Evolutionary conservation across 2,329 filamentous ascomycete species (phyloP).

Genomic region (Talaromyces sp.): DNA sequence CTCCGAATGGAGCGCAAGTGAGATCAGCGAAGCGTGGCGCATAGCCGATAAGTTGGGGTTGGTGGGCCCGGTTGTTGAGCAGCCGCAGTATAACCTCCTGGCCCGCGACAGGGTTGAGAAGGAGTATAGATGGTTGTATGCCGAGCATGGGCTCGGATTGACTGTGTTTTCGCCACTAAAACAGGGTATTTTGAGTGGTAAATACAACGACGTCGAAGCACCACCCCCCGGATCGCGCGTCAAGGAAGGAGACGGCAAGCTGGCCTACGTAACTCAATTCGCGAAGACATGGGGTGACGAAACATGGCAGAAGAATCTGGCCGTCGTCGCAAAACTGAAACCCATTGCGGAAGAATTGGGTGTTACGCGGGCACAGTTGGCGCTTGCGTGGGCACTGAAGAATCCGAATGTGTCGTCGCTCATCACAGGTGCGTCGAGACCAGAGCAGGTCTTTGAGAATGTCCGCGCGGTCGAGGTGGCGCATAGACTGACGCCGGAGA

Average conservation of each 20-base stretch:
- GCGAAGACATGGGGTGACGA: conserved; percentile 46
- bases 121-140: conserved; percentile 60
- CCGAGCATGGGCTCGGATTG: conserved; percentile 58
- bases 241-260: conserved; percentile 53
- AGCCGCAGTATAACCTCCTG: conserved; percentile 65
- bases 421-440: conserved; percentile 43
- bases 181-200: conserved; percentile 61
- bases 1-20: conserved; percentile 64
- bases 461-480: conserved; percentile 27
- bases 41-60: conserved; percentile 59
- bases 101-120: conserved; percentile 60
- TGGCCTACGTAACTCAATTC: conserved; percentile 54
- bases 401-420: conserved; percentile 54
- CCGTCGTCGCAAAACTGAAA: conserved; percentile 47
- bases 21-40: conserved; percentile 63
- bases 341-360: conserved; percentile 60
- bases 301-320: conserved; percentile 20
- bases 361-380: conserved; percentile 56
- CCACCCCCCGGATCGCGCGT: conserved; percentile 55
- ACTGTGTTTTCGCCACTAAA: conserved; percentile 63
- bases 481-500: conserved; percentile 19
- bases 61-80: conserved; percentile 63
- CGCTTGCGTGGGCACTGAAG: conserved; percentile 59
- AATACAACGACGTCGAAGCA: conserved; percentile 49
- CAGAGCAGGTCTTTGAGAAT: conserved; percentile 46